phyloP scores from a whole-genome alignment of 106 monocot species.

The Cymbidium sinense region DNA sequence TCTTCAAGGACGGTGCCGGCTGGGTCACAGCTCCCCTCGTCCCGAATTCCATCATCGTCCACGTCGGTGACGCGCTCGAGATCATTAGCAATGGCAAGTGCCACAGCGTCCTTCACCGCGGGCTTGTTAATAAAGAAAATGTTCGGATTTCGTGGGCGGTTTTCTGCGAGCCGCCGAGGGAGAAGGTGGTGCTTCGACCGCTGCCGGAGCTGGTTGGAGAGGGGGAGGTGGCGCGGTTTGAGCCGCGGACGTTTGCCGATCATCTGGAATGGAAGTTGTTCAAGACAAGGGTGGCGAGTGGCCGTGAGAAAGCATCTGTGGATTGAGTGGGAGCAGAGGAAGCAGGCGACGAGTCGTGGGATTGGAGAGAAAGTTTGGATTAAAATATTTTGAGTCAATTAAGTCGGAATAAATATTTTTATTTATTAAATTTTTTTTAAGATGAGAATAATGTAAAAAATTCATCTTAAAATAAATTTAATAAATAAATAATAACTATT shows the following conservation, averaged over 20 bases:
- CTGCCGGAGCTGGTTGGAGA: slow-evolving; percentile 50
- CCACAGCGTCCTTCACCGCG: slow-evolving; percentile 72
- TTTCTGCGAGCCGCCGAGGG: slow-evolving; percentile 81
- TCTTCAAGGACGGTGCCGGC: slow-evolving; percentile 23
- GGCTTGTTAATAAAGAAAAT: slow-evolving; percentile 79
- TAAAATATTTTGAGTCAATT: too few species aligned
- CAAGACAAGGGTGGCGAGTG: slow-evolving; percentile 24
- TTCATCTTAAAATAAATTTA: too few species aligned
- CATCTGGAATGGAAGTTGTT: slow-evolving; percentile 72
- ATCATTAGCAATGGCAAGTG: slow-evolving; percentile 75
- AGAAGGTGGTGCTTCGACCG: slow-evolving; percentile 60
- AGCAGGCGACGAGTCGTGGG: too few species aligned
- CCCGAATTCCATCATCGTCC: slow-evolving; percentile 57
- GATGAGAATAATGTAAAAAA: too few species aligned
- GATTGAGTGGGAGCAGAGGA: too few species aligned
- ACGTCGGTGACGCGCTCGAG: slow-evolving; percentile 76
- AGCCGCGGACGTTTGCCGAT: slow-evolving; percentile 61
- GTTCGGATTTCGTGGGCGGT: slow-evolving; percentile 89
- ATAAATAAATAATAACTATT: too few species aligned
- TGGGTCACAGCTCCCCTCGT: slow-evolving; percentile 61
- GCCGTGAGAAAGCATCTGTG: neutral
- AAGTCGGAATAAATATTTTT: too few species aligned
- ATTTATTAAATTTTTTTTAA: too few species aligned
- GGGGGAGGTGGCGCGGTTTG: slow-evolving; percentile 29
- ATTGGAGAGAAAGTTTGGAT: too few species aligned